phyloP scores from a whole-genome alignment of 495 filamentous ascomycete species.

The Podospora didyma region DNA sequence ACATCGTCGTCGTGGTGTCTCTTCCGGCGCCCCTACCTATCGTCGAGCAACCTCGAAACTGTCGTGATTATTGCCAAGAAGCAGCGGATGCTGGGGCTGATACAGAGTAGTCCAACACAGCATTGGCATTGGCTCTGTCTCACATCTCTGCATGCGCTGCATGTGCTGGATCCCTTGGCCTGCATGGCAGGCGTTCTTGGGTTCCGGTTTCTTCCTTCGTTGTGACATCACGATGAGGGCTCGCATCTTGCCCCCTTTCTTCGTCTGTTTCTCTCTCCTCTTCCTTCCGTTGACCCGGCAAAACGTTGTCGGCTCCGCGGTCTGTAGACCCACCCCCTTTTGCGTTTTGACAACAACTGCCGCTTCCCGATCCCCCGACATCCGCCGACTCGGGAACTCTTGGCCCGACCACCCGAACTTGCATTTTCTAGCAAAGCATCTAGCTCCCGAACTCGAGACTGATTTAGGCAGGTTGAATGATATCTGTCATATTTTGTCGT shows the following conservation, averaged over 20 bases:
- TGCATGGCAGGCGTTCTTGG: neutral
- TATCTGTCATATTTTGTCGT: too few relatives aligned
- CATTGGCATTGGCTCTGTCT: neutral
- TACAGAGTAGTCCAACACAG: too few relatives aligned
- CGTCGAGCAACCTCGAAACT: too few relatives aligned
- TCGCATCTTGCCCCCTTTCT: neutral
- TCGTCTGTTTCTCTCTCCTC: neutral
- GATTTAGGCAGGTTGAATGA: too few relatives aligned
- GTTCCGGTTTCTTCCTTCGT: slow-evolving; percentile 21
- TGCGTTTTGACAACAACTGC: neutral
- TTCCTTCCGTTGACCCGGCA: slow-evolving; percentile 14
- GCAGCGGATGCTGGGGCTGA: too few relatives aligned
- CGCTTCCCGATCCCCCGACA: slow-evolving; percentile 23
- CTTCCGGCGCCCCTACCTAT: too few relatives aligned
- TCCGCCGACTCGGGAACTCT: slow-evolving; percentile 20
- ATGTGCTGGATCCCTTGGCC: neutral
- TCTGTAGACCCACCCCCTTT: neutral
- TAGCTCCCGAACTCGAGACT: too few relatives aligned
- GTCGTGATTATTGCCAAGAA: neutral
- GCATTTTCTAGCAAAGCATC: too few relatives aligned
- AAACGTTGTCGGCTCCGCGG: neutral
- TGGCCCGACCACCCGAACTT: neutral
- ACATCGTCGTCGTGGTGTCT: too few relatives aligned
- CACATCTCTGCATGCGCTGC: neutral
- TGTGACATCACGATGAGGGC: slow-evolving; percentile 14